These are phyloP conservation scores for Lojkania enalia DNA, from an alignment of 2,329 filamentous ascomycete genomes.

Conservation along the genomic window DNA sequence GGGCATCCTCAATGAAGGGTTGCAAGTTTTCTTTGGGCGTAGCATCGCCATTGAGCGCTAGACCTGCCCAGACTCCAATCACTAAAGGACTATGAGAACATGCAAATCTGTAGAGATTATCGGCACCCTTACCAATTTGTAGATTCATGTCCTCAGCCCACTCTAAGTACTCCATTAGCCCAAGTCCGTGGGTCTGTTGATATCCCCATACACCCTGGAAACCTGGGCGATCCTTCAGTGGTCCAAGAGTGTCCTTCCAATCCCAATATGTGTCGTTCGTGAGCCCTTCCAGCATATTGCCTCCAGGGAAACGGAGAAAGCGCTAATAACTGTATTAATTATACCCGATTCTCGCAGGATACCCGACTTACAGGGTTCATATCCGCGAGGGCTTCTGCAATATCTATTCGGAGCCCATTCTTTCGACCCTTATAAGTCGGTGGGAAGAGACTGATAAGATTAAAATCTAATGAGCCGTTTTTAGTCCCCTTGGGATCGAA, in stretches of 20 bases:
- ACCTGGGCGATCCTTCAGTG: conserved; percentile 48
- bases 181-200: conserved; percentile 43
- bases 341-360: too few species aligned
- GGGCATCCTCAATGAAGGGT: conserved; percentile 32
- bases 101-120: neutral
- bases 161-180: conserved; percentile 47
- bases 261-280: conserved; percentile 47
- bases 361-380: conserved; percentile 45
- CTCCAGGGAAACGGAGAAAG: conserved; percentile 53
- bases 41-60: conserved; percentile 45
- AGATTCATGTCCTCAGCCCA: conserved; percentile 48
- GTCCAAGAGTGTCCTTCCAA: conserved; percentile 55
- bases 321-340: conserved; percentile 3
- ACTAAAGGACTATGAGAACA: conserved; percentile 8
- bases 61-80: conserved; percentile 46
- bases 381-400: conserved; percentile 48
- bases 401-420: conserved; percentile 53
- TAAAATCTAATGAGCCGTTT: conserved; percentile 51
- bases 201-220: conserved; percentile 46
- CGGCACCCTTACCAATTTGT: conserved; percentile 27
- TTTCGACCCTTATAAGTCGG: conserved; percentile 54
- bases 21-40: conserved; percentile 38
- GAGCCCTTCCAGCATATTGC: conserved; percentile 52
- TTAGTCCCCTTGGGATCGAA: conserved; percentile 48
- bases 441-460: conserved; percentile 54